Conservation (phyloP, 176 grass and related monocot species). For the Ensete ventricosum region DNA sequence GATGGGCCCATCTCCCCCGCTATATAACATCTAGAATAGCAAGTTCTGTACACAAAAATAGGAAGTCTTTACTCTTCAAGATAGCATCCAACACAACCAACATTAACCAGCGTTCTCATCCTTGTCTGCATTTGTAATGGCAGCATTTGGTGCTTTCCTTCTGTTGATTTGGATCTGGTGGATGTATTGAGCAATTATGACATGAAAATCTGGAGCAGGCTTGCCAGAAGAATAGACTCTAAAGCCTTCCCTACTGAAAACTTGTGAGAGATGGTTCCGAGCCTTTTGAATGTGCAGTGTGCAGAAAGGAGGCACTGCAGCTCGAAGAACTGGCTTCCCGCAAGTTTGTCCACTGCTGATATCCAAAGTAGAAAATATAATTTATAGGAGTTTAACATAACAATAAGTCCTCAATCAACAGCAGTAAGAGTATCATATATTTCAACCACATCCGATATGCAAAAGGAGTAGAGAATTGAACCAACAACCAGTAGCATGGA, state of each 20-base stretch:
- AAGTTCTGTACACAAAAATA: neutral
- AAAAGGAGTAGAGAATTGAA: no score
- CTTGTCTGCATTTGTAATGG: neutral
- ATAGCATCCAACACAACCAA: neutral
- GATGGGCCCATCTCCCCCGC: neutral
- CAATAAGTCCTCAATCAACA: neutral
- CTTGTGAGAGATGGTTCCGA: neutral
- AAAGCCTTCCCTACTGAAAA: neutral
- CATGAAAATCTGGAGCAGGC: neutral
- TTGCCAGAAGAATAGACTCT: neutral
- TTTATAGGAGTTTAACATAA: neutral
- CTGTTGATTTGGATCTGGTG: constrained; percentile 12
- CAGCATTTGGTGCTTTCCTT: neutral
- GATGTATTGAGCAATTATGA: constrained; percentile 3
- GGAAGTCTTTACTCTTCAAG: neutral
- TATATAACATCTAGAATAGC: neutral
- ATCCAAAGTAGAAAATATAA: neutral
- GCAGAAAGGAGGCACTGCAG: constrained; percentile 8
- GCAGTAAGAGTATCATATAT: no score
- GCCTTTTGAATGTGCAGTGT: neutral
- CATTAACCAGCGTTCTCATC: neutral
- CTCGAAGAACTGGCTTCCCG: constrained; percentile 10
- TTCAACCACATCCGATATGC: no score
- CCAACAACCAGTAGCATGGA: no score
- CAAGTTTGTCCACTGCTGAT: neutral